A percentile compares a stretch with the other conserved stretches of the same genome.
phyloP scores from a whole-genome alignment of 257 asterid species.

The Solanum virginianum region DNA sequence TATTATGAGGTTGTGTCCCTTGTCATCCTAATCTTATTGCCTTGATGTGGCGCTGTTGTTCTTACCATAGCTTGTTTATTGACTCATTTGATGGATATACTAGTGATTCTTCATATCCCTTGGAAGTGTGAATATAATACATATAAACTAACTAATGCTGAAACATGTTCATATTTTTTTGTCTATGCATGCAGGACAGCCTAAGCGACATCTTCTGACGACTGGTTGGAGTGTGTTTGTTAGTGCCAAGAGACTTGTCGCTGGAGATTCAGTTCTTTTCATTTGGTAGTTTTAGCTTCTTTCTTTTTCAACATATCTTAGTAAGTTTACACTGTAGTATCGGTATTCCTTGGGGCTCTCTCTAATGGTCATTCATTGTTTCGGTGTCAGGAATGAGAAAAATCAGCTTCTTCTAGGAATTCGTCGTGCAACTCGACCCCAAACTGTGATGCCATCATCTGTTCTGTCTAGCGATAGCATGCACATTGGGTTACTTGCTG shows the following conservation, averaged over 20 bases:
- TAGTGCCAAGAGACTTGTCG: conserved; percentile 46
- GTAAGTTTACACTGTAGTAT: neutral
- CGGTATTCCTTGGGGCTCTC: neutral
- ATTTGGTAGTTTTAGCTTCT: conserved; percentile 32
- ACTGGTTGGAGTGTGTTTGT: conserved; percentile 57
- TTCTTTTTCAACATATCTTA: neutral
- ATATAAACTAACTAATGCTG: neutral
- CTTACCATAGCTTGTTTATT: neutral
- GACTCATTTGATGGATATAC: neutral
- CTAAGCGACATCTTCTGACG: conserved; percentile 48
- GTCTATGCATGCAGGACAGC: conserved; percentile 32
- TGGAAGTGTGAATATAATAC: neutral
- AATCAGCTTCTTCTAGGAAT: conserved; percentile 95
- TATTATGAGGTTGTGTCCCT: neutral
- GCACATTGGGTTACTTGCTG: conserved; percentile 98
- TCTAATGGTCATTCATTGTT: neutral
- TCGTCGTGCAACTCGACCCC: conserved; percentile 90
- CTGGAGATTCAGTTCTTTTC: conserved; percentile 47
- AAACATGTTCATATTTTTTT: neutral
- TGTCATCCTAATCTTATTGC: neutral
- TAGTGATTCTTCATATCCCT: neutral
- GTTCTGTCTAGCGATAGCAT: conserved; percentile 97
- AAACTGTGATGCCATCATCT: conserved; percentile 97
- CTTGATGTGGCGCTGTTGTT: neutral
- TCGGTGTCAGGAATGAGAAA: conserved; percentile 66